Conservation (phyloP, 2,329 filamentous ascomycete species). For the Neonectria neomacrospora region DNA sequence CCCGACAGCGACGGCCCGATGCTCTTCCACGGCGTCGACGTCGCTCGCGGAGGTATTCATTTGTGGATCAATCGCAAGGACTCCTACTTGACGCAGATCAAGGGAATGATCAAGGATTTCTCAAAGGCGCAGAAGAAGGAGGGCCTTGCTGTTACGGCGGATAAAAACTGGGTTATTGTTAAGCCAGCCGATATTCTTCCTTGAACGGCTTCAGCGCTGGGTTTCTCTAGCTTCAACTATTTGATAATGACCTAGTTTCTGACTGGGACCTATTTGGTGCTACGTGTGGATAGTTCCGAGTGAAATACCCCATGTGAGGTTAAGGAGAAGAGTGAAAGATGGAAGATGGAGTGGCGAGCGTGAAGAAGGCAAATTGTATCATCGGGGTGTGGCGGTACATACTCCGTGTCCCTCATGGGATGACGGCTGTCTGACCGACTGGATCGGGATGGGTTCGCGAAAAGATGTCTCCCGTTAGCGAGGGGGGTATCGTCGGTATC, state of each 20-base stretch:
- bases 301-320: too few relatives aligned
- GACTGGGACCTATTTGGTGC: too few relatives aligned
- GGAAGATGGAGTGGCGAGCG: too few relatives aligned
- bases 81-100: conserved; percentile 48
- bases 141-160: conserved; percentile 52
- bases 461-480: conserved; percentile 36
- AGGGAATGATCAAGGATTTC: conserved; percentile 51
- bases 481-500: conserved; percentile 43
- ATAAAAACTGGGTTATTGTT: conserved; percentile 59
- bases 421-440: too few relatives aligned
- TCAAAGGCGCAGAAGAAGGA: conserved; percentile 49
- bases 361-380: too few relatives aligned
- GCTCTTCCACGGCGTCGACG: conserved; percentile 58
- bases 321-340: too few relatives aligned
- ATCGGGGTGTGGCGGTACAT: too few relatives aligned
- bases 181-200: conserved; percentile 51
- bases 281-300: too few relatives aligned
- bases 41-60: conserved; percentile 53
- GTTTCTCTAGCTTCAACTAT: too few relatives aligned
- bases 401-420: too few relatives aligned
- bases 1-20: conserved; percentile 57
- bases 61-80: conserved; percentile 56
- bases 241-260: too few relatives aligned
- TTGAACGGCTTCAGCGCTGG: neutral
- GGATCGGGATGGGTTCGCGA: too few relatives aligned